These are phyloP conservation scores for bread wheat (Triticum aestivum) DNA, from an alignment of 176 grass and related monocot genomes.

Conservation along the genomic window DNA sequence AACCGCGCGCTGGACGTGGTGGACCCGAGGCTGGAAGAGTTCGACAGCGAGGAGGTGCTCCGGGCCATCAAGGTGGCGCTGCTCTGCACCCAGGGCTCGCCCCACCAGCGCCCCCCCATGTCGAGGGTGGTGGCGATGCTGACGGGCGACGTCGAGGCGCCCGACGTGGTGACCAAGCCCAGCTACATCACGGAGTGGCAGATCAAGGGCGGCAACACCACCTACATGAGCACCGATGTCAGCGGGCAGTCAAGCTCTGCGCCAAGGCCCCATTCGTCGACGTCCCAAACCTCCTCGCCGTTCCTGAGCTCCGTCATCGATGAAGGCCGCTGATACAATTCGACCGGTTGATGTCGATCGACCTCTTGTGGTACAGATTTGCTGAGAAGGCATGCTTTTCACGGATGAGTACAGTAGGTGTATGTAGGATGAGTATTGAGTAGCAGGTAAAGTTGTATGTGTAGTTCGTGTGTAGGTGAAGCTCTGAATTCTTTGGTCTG, in stretches of 20 bases:
- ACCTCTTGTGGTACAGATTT: background rate
- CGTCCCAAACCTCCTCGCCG: constrained; percentile 25
- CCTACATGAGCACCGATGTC: constrained; percentile 26
- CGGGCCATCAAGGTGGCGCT: constrained; percentile 58
- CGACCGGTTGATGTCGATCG: background rate
- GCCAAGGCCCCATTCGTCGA: background rate
- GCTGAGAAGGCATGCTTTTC: background rate
- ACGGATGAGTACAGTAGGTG: background rate
- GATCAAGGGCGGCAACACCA: constrained; percentile 45
- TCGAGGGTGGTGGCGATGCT: constrained; percentile 71
- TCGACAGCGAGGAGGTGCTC: constrained; percentile 46
- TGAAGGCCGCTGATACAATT: constrained; percentile 33
- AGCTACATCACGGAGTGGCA: constrained; percentile 81
- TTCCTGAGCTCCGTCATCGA: constrained; percentile 31
- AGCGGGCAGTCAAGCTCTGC: constrained; percentile 23
- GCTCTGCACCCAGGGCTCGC: constrained; percentile 68
- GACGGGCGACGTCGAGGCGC: constrained; percentile 41
- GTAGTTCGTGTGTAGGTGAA: background rate
- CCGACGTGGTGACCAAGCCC: constrained; percentile 43
- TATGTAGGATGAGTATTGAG: too few relatives aligned
- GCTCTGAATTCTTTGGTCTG: background rate
- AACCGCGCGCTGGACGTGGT: constrained; percentile 39
- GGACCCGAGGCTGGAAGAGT: constrained; percentile 42
- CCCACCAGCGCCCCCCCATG: constrained; percentile 63
- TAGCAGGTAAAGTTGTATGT: background rate